A percentile compares a stretch with the other conserved stretches of the same genome.
phyloP scores from a whole-genome alignment of 768 basidiomycete genomes.

The Auriculariales sp. region DNA sequence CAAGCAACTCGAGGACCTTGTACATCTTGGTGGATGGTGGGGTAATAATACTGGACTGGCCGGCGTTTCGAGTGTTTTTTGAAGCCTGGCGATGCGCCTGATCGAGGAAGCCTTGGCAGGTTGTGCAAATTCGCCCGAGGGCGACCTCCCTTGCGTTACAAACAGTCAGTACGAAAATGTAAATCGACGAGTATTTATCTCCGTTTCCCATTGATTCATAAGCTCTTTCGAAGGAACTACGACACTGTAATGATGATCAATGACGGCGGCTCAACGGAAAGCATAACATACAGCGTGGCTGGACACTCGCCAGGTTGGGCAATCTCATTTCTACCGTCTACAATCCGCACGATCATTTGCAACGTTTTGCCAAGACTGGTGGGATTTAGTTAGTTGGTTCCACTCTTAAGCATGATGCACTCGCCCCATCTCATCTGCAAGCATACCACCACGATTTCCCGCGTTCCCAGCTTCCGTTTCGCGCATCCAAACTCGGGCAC shows the following conservation, averaged over 20 bases:
- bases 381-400: slow-evolving; percentile 4
- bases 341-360: slow-evolving; percentile 76
- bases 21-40: slow-evolving; percentile 83
- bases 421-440: slow-evolving; percentile 86
- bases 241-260: slow-evolving; percentile 23
- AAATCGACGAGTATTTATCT: slow-evolving; percentile 62
- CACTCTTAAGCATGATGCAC: slow-evolving; percentile 8
- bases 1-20: slow-evolving; percentile 62
- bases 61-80: too few species aligned
- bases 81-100: slow-evolving; percentile 32
- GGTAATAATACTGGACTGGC: too few species aligned
- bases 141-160: slow-evolving; percentile 49
- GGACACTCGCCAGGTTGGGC: slow-evolving; percentile 55
- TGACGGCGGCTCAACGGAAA: not conserved
- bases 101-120: too few species aligned
- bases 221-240: slow-evolving; percentile 81
- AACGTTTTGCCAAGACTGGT: slow-evolving; percentile 79
- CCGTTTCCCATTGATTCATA: slow-evolving; percentile 81
- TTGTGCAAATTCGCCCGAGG: too few species aligned
- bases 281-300: slow-evolving; percentile 47
- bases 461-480: slow-evolving; percentile 70
- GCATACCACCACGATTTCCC: slow-evolving; percentile 70
- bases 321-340: slow-evolving; percentile 60
- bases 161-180: slow-evolving; percentile 74
- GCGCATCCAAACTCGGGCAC: slow-evolving; percentile 76